Evolutionary conservation across 345 rosid genomes (phyloP), one percentile per base, ranked within the genome.

Genomic region (Gossypium arboreum): DNA sequence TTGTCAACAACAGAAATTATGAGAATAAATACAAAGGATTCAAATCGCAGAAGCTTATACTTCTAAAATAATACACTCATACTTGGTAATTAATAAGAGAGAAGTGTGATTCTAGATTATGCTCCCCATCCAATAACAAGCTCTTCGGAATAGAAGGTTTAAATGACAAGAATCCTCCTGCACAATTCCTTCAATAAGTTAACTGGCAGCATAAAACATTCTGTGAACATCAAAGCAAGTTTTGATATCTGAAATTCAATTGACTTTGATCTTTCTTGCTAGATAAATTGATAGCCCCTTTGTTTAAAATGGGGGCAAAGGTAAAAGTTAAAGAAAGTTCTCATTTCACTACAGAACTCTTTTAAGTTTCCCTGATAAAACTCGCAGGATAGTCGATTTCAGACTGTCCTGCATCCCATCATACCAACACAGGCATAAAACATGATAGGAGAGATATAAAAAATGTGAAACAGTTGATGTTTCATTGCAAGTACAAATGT

Each of bases 81-180:
- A 93, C 98, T 85, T 95, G 99, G 81, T 89, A 90, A 80, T 95
- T 95, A 56, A 93, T 74, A 50, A 93, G 85, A 78, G 86, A 25
- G 77, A 95, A 95, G 80, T 95, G 99, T 50, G 98, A 81, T 27
- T 89, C 87, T 68, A 93, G 68, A 75, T 88, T 87, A 82, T 95
- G 94, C 78, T 91, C 81, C 83, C 99, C 98, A 27, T 91, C 93
- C 59, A 95, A 86, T 81, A 95, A 83, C 87, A 93, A 66, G 76
- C 76, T 85, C 86, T 90, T 95, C 9, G 97, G 98, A 75, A 95
- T 88, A 72, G 92, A 89, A 44, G 97, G 93, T 83, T 86, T 93
- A 79, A 95, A 95, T 12, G 97, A 88, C 79, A 95, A 74, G 84
- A 91, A 93, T 39, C 99, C 99, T 69, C 97, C 99, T 95, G 94